Conservation (phyloP, 2,329 filamentous ascomycete genomes). For the Claviceps africana region DNA sequence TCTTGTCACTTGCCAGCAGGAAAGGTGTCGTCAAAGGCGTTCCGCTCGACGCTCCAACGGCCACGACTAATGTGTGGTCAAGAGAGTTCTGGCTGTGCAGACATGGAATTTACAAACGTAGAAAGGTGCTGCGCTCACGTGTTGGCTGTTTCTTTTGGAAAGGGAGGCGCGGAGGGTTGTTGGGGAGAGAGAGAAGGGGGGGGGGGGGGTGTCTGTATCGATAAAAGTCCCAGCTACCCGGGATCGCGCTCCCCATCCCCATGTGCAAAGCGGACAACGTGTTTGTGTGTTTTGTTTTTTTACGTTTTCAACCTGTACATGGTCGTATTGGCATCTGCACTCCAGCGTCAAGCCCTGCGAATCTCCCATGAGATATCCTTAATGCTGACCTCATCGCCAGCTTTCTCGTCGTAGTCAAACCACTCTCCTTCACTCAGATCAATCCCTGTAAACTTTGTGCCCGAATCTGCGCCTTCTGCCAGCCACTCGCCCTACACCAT, state of each 20-base stretch:
- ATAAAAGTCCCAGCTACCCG: not conserved
- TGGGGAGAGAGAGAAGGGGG: too few relatives aligned
- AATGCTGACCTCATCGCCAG: slow-evolving; percentile 80
- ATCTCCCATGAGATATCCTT: slow-evolving; percentile 84
- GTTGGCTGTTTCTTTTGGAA: too few relatives aligned
- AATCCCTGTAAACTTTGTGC: slow-evolving; percentile 67
- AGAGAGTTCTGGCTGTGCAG: not conserved
- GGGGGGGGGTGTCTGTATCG: not conserved
- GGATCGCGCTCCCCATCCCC: not conserved
- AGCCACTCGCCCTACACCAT: slow-evolving; percentile 73
- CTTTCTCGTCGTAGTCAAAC: slow-evolving; percentile 97
- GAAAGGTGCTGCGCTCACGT: not conserved
- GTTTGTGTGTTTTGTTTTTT: not conserved
- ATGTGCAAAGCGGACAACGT: not conserved
- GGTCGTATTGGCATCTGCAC: not conserved
- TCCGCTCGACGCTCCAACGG: not conserved
- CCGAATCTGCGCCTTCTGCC: slow-evolving; percentile 66
- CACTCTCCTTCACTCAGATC: slow-evolving; percentile 85
- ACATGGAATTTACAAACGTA: not conserved
- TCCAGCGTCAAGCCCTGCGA: slow-evolving; percentile 42
- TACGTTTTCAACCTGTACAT: too few relatives aligned
- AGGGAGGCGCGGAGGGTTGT: too few relatives aligned
- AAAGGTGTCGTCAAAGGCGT: not conserved
- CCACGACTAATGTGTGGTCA: too few relatives aligned
- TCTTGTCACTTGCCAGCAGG: not conserved